Evolutionary conservation across 768 basidiomycete genomes (phyloP).

Genomic region (Mycena kentingensis): DNA sequence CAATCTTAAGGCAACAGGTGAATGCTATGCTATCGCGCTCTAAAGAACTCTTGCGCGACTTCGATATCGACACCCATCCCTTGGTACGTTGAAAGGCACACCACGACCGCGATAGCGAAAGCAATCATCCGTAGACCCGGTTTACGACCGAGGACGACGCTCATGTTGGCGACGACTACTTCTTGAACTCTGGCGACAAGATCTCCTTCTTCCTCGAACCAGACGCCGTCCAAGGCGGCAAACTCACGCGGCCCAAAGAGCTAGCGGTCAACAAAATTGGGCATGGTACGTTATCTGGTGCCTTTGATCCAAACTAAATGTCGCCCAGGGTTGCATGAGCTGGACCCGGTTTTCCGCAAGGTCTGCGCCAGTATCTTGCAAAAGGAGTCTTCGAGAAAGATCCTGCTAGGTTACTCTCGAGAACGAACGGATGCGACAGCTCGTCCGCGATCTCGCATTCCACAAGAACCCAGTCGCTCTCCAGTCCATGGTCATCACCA

Average conservation of each 20-base stretch:
- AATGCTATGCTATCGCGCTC: slow-evolving; percentile 68
- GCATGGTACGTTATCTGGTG: slow-evolving; percentile 58
- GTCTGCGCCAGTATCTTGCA: neutral
- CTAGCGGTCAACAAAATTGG: slow-evolving; percentile 95
- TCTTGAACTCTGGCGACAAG: slow-evolving; percentile 89
- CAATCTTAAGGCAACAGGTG: no score
- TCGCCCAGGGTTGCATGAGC: slow-evolving; percentile 71
- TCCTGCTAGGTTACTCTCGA: slow-evolving; percentile 62
- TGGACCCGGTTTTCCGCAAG: slow-evolving; percentile 78
- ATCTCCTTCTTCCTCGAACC: slow-evolving; percentile 94
- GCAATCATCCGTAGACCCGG: slow-evolving; percentile 61
- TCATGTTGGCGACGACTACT: slow-evolving; percentile 92
- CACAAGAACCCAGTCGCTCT: slow-evolving; percentile 85
- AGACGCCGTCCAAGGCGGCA: slow-evolving; percentile 72
- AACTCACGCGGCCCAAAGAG: slow-evolving; percentile 69
- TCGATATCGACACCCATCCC: slow-evolving; percentile 78
- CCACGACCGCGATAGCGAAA: neutral
- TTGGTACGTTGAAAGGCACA: slow-evolving; percentile 57
- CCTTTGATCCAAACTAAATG: neutral
- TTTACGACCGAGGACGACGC: slow-evolving; percentile 81
- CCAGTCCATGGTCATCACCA: slow-evolving; percentile 95
- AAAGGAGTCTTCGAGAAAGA: neutral
- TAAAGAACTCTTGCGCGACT: slow-evolving; percentile 74
- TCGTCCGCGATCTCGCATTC: slow-evolving; percentile 79
- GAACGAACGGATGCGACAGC: slow-evolving; percentile 65